Conservation (phyloP, 768 basidiomycete genomes). For the Candolleomyces eurysporus region DNA sequence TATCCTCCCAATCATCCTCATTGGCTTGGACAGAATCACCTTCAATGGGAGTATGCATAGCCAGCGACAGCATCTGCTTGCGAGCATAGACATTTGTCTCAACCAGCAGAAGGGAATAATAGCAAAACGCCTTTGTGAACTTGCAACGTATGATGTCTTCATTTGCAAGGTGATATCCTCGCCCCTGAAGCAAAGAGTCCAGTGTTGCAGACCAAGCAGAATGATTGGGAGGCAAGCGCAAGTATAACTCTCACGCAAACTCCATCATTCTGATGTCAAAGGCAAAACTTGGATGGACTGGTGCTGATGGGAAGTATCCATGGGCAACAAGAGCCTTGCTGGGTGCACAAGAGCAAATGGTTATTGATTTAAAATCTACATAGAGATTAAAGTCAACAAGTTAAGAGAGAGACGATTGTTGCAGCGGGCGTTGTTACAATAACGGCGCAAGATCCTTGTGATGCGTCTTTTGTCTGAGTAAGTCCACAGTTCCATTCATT, state of each 20-base stretch:
- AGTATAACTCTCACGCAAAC: constrained; percentile 24
- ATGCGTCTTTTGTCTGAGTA: background rate
- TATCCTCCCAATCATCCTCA: background rate
- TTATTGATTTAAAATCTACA: too few relatives aligned
- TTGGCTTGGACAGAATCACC: background rate
- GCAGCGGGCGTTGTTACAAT: background rate
- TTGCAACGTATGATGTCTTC: background rate
- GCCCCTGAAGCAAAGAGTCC: constrained; percentile 18
- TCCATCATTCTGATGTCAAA: constrained; percentile 28
- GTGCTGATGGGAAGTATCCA: constrained; percentile 27
- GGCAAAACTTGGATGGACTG: constrained; percentile 26
- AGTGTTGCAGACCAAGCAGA: constrained; percentile 26
- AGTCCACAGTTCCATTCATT: too few relatives aligned
- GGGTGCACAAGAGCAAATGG: background rate
- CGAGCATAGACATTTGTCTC: constrained; percentile 11
- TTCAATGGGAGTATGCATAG: too few relatives aligned
- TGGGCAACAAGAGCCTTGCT: constrained; percentile 12
- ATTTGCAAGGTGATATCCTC: constrained; percentile 18
- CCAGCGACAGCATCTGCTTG: background rate
- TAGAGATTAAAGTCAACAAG: too few relatives aligned
- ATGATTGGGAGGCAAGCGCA: constrained; percentile 23
- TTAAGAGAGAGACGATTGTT: background rate
- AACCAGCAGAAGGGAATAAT: background rate
- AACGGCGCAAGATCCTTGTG: background rate
- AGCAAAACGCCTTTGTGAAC: background rate